phyloP scores from a whole-genome alignment of 2,329 filamentous ascomycete species.

The Hymenoscyphus occultus region DNA sequence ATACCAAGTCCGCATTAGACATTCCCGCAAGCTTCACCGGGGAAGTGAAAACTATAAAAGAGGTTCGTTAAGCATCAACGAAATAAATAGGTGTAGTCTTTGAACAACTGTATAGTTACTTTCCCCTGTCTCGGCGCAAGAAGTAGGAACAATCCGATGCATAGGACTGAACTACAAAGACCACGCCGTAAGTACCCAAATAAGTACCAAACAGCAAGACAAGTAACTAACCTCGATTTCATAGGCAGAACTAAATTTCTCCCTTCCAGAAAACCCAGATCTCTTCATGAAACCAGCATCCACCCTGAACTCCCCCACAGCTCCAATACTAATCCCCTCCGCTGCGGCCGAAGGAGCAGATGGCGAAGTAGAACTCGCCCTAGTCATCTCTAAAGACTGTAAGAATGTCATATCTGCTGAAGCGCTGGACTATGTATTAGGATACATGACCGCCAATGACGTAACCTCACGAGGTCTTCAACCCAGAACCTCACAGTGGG shows the following conservation, averaged over 20 bases:
- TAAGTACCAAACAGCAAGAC: not conserved
- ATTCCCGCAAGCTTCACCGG: too few species aligned
- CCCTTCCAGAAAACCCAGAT: not conserved
- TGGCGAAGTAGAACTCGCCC: conserved; percentile 1
- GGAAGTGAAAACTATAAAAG: not conserved
- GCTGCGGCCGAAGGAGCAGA: not conserved
- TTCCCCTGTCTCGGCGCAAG: conserved; percentile 42
- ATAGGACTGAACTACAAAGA: conserved; percentile 45
- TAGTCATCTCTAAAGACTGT: not conserved
- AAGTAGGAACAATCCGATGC: conserved; percentile 48
- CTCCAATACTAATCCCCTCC: not conserved
- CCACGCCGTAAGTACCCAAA: conserved; percentile 32
- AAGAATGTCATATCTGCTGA: conserved; percentile 55
- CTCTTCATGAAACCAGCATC: not conserved
- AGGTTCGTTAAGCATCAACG: not conserved
- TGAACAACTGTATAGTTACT: conserved; percentile 27
- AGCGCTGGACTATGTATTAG: not conserved
- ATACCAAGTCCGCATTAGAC: conserved; percentile 12
- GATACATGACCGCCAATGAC: not conserved
- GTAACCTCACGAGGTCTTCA: conserved; percentile 38
- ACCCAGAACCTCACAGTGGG: conserved; percentile 42
- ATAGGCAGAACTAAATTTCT: not conserved
- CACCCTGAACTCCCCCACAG: not conserved
- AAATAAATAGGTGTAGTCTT: conserved; percentile 3
- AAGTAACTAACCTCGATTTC: not conserved